Evolutionary conservation across 78 protist species (phyloP).

Genomic region (Dictyostelium citrinum): DNA sequence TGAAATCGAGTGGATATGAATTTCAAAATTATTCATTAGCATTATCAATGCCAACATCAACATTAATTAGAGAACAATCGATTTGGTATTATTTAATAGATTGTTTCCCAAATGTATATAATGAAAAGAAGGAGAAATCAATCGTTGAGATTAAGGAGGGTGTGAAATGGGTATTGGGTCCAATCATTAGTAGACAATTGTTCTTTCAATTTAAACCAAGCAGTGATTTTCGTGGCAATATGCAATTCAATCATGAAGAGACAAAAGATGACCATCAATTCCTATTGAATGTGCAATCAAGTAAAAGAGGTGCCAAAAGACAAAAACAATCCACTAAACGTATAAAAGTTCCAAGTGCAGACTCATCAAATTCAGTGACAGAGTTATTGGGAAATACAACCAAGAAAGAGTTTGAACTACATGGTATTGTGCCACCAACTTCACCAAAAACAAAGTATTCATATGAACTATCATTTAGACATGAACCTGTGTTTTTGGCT

Average conservation of each 20-base stretch:
- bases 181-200: constrained; percentile 7
- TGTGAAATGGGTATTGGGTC: constrained; percentile 73
- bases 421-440: constrained; percentile 36
- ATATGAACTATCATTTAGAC: background rate
- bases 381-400: background rate
- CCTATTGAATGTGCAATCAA: background rate
- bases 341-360: background rate
- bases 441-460: background rate
- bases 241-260: constrained; percentile 21
- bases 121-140: background rate
- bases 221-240: constrained; percentile 54
- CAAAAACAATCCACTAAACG: background rate
- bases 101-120: background rate
- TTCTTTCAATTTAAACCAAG: constrained; percentile 6
- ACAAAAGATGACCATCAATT: constrained; percentile 27
- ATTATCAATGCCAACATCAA: constrained; percentile 15
- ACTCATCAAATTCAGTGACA: background rate
- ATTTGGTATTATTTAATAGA: constrained; percentile 21
- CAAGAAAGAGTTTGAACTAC: background rate
- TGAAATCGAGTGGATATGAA: constrained; percentile 21
- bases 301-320: background rate
- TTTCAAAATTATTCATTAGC: constrained; percentile 52
- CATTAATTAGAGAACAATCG: constrained; percentile 31
- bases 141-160: constrained; percentile 66
- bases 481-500: constrained; percentile 22